Base-by-base conservation (phyloP, 257 asterid species). In the Solanum lycopersicoides region DNA sequence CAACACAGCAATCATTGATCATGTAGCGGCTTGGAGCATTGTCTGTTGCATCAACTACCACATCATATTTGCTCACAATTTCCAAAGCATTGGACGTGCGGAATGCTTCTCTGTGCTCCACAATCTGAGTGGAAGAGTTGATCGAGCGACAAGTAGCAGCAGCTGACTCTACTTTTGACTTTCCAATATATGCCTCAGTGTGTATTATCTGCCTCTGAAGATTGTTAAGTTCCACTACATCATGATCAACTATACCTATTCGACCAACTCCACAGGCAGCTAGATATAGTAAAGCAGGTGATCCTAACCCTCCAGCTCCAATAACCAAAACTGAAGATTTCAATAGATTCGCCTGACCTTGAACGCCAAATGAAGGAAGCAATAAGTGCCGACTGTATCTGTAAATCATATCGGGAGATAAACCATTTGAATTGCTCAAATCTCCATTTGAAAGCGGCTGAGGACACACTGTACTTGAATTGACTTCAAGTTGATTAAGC, bases 271-370 rank as follows among this genome's bases (percentile, higher is more conserved):
- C 99, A 86, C 96, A 95, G 28, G 99, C 99, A 16, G 98, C 96
- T 21, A 97, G 97, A 92, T 97, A 97, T 16, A 97, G 92, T 88
- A 97, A 88, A 88, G 98, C 99, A 37, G 99, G 99, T 7, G 99
- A 92, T 47, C 99, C 99, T 88, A 97, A 90, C 35, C 99, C 99
- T 88, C 99, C 99, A 77, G 99, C 99, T 88, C 99, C 99, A 88
- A 97, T 93, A 76, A 97, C 98, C 91, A 97, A 89, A 79, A 95
- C 94, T 15, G 99, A 95, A 18, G 96, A 92, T 86, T 95, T 95
- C 92, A 95, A 86, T 87, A 97, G 88, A 90, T 95, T 96, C 12
- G 92, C 91, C 91, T 97, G 98, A 66, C 94, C 92, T 80, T 90
- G 91, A 65, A 91, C 91, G 32, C 99, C 99, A 76, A 97, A 94